Conservation (phyloP, 192 early-diverging fungal species). For the Mortierella antarctica region DNA sequence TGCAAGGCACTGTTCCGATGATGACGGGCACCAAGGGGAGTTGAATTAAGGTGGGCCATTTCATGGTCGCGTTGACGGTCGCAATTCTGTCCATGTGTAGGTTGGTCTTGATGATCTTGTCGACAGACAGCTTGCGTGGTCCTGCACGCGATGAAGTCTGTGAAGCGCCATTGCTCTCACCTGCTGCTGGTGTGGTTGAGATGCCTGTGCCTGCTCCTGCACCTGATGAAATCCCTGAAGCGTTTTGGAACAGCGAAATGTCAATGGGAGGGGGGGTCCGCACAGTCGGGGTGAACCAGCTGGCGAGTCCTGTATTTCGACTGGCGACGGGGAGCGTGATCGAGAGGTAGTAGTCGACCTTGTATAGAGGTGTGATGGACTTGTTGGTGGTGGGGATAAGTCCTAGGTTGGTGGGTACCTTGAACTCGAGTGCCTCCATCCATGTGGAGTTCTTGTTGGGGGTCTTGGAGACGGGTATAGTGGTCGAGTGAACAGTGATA, state of each 20-base stretch:
- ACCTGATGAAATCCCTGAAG: neutral
- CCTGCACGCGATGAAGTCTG: neutral
- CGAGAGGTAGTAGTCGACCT: conserved; percentile 42
- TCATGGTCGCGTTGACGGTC: conserved; percentile 35
- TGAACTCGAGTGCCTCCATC: conserved; percentile 32
- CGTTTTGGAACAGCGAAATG: conserved; percentile 30
- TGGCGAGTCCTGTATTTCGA: conserved; percentile 26
- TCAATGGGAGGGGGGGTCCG: conserved; percentile 38
- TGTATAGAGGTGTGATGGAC: conserved; percentile 45
- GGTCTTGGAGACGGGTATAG: conserved; percentile 29
- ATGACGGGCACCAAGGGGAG: conserved; percentile 37
- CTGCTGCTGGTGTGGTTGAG: neutral
- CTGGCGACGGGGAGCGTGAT: conserved; percentile 33
- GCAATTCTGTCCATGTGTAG: conserved; percentile 35
- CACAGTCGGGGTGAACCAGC: conserved; percentile 41
- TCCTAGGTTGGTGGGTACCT: conserved; percentile 33
- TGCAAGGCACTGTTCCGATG: conserved; percentile 42
- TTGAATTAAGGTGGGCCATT: conserved; percentile 46
- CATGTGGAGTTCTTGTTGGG: conserved; percentile 33
- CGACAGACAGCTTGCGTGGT: conserved; percentile 26
- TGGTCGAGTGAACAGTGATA: conserved; percentile 24
- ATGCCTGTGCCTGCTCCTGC: neutral
- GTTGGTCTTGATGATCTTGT: conserved; percentile 34
- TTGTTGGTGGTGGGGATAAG: conserved; percentile 47
- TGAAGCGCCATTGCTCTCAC: neutral